Evolutionary conservation across 1,284 basidiomycete genomes (phyloP).

Genomic region (Sporisorium iseilematis-ciliati): DNA sequence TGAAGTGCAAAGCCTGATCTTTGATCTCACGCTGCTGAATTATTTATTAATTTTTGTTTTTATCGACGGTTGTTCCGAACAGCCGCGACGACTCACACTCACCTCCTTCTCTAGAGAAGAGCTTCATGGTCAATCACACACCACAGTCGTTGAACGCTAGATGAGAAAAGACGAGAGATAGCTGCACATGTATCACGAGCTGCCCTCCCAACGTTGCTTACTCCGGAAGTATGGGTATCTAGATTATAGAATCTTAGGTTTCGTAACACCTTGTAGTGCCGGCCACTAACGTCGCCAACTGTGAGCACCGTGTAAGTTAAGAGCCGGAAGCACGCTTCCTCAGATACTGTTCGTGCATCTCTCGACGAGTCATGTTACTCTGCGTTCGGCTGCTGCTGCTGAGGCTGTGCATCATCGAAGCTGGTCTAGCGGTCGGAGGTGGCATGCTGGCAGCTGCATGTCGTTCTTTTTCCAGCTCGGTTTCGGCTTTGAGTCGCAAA

Average conservation of each 20-base stretch:
- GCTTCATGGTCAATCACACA: no score
- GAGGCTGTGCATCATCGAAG: conserved; percentile 7
- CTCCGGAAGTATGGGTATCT: neutral
- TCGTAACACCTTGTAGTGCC: neutral
- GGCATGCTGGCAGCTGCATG: conserved; percentile 36
- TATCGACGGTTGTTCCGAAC: neutral
- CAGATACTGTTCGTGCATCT: conserved; percentile 43
- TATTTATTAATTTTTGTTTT: neutral
- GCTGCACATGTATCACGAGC: neutral
- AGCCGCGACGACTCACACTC: no score
- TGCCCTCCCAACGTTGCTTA: neutral
- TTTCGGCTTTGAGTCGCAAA: conserved; percentile 26
- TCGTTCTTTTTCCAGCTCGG: conserved; percentile 19
- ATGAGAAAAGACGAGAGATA: no score
- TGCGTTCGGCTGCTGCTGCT: conserved; percentile 5
- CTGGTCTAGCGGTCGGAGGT: conserved; percentile 16
- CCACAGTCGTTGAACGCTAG: no score
- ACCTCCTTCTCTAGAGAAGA: no score
- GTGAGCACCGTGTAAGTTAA: neutral
- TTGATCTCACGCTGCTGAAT: no score
- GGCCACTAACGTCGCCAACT: neutral
- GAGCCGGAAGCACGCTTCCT: conserved; percentile 14
- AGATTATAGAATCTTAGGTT: neutral
- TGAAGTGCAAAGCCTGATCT: no score
- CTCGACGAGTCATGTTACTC: conserved; percentile 23